phyloP scores from a whole-genome alignment of 495 filamentous ascomycete genomes.

The Hypoxylon lienhwacheense region DNA sequence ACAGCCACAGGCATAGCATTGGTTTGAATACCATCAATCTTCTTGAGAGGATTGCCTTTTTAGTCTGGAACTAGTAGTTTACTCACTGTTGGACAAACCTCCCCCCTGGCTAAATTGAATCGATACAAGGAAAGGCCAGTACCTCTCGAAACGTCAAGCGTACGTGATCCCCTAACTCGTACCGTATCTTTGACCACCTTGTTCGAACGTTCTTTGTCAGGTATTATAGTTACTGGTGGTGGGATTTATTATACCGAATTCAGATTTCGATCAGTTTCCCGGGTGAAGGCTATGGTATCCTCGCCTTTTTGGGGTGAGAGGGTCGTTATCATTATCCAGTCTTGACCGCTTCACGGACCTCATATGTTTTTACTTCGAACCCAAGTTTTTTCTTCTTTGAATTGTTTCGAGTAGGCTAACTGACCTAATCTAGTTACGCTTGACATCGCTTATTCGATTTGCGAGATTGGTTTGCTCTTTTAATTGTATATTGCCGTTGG shows the following conservation, averaged over 20 bases:
- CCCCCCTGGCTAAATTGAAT: conserved; percentile 22
- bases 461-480: conserved; percentile 28
- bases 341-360: conserved; percentile 20
- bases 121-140: conserved; percentile 22
- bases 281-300: conserved; percentile 37
- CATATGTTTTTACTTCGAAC: conserved; percentile 9
- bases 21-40: conserved; percentile 27
- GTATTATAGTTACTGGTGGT: conserved; percentile 26
- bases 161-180: conserved; percentile 41
- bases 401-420: conserved; percentile 15
- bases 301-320: conserved; percentile 5
- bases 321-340: conserved; percentile 20
- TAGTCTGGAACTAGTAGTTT: conserved; percentile 17
- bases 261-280: conserved; percentile 22
- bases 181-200: conserved; percentile 39
- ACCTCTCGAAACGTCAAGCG: conserved; percentile 45
- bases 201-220: conserved; percentile 38
- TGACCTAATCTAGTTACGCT: conserved; percentile 8
- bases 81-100: conserved; percentile 12
- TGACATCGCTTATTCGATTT: conserved; percentile 15
- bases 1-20: conserved; percentile 9
- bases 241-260: conserved; percentile 29
- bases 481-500: conserved; percentile 11
- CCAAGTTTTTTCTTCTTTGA: conserved; percentile 26
- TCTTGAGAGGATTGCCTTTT: conserved; percentile 15